Evolutionary conservation across 2,329 filamentous ascomycete species (phyloP), one percentile per base, ranked within the genome.

Genomic region (Microsporum ferrugineum): DNA sequence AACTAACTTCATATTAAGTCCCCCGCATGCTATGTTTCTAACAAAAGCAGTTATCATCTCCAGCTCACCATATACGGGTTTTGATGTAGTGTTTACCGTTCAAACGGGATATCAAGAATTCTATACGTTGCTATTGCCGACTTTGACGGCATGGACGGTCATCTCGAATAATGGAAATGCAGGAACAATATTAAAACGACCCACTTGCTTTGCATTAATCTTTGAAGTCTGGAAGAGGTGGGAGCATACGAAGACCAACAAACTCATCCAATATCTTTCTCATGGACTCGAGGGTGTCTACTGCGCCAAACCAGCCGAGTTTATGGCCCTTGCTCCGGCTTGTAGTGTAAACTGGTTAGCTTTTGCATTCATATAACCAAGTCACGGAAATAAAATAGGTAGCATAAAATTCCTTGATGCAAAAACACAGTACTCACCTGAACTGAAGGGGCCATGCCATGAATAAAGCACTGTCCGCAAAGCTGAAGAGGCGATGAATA

Each of bases 291-390:
- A 71, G 66, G 1, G 75, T 76, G 62, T 79, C 77, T 3, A 79
- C 76, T 63, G 75, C 75, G 0, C 78, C 78, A 62, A 73, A 73
- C 72, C 75, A 80, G 0, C 78, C 78, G 63, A 79, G 67, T 60
- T 75, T 75, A 47, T 74, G 71, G 34, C 74, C 73, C 66, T 80
- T 80, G 62, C 76, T 76, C 74, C 77, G 77, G 43, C 67, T 23
- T 69, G 41, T 29, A 57, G 51, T 27, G 51, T 47, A 17, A 53
- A 60, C 43, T 17, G n/a, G 17, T 34, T 38, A 59, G 41, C 59
- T 64, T 63, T 56, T 55, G 14, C n/a, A 38, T 41, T 8, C 10
- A n/a, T 41, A 14, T 39, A 38, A 57, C 10, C 23, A 57, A 23
- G 17, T 29, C 10, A 43, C 17, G 4, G 47, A 31, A 43, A 41